phyloP scores from a whole-genome alignment of 2,329 filamentous ascomycete species.

The Xylaria sp. region DNA sequence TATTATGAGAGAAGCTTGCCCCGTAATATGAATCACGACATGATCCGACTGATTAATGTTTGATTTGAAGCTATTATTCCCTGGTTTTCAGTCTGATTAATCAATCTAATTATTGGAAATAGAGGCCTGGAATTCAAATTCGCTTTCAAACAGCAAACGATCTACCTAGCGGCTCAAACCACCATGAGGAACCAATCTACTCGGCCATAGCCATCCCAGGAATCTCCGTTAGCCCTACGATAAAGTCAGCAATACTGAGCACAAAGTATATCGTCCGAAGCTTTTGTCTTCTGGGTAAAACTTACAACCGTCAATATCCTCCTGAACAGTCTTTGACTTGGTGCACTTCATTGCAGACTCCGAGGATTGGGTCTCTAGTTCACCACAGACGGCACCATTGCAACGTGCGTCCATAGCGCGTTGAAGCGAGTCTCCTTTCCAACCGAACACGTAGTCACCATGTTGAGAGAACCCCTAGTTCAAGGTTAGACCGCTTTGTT shows the following conservation, averaged over 20 bases:
- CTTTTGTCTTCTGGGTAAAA: slow-evolving; percentile 4
- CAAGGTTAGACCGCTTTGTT: slow-evolving; percentile 5
- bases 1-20: too few relatives aligned
- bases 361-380: slow-evolving; percentile 43
- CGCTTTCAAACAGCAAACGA: not conserved
- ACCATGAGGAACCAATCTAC: slow-evolving; percentile 17
- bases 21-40: not conserved
- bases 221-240: slow-evolving; percentile 43
- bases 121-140: not conserved
- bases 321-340: slow-evolving; percentile 37
- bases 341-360: slow-evolving; percentile 46
- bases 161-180: not conserved
- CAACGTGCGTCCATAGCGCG: slow-evolving; percentile 56
- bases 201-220: slow-evolving; percentile 40
- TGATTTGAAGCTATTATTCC: not conserved
- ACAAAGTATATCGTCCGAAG: not conserved
- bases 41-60: not conserved
- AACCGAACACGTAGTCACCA: slow-evolving; percentile 57
- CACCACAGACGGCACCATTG: slow-evolving; percentile 47
- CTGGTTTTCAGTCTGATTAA: not conserved
- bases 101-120: not conserved
- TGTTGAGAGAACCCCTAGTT: slow-evolving; percentile 47
- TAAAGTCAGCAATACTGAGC: slow-evolving; percentile 27
- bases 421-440: slow-evolving; percentile 55
- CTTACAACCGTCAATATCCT: slow-evolving; percentile 50